Conservation (phyloP, 345 rosid genomes). For the Gynandropsis gynandra region DNA sequence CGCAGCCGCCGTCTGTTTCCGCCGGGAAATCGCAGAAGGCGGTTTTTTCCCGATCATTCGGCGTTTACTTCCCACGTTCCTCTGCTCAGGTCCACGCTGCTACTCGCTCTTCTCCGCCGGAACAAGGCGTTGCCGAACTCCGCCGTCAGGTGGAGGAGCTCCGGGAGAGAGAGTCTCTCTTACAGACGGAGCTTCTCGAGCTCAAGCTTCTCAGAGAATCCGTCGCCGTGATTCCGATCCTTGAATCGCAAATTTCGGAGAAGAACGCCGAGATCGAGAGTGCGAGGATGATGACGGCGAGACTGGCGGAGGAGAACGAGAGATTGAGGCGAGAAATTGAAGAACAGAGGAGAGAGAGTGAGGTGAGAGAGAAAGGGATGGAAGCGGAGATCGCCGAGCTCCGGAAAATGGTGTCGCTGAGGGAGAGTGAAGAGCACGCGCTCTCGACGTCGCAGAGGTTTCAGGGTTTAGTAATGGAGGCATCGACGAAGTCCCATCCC, state of each 20-base stretch:
- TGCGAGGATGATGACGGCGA: conserved; percentile 29
- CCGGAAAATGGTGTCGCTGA: conserved; percentile 34
- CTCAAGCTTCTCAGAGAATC: conserved; percentile 62
- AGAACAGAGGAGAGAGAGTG: conserved; percentile 22
- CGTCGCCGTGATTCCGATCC: conserved; percentile 60
- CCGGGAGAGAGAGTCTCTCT: conserved; percentile 55
- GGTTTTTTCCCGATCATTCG: conserved; percentile 61
- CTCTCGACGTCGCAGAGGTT: conserved; percentile 64
- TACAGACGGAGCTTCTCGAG: conserved; percentile 72
- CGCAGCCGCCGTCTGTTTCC: conserved; percentile 35
- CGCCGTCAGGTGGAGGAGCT: conserved; percentile 71
- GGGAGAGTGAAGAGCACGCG: conserved; percentile 39
- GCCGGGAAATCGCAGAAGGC: conserved; percentile 31
- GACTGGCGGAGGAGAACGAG: conserved; percentile 42
- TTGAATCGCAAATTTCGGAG: conserved; percentile 44
- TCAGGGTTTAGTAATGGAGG: conserved; percentile 58
- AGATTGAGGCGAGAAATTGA: conserved; percentile 30
- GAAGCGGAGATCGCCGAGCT: conserved; percentile 47
- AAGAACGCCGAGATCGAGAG: conserved; percentile 39
- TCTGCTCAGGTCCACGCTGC: conserved; percentile 86
- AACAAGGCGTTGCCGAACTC: conserved; percentile 44
- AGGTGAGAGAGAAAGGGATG: conserved; percentile 39
- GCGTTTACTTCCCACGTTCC: conserved; percentile 89
- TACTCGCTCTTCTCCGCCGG: conserved; percentile 44
- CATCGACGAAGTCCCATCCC: conserved; percentile 42